phyloP scores from a whole-genome alignment of 768 basidiomycete genomes.

The Exidia glandulosa region DNA sequence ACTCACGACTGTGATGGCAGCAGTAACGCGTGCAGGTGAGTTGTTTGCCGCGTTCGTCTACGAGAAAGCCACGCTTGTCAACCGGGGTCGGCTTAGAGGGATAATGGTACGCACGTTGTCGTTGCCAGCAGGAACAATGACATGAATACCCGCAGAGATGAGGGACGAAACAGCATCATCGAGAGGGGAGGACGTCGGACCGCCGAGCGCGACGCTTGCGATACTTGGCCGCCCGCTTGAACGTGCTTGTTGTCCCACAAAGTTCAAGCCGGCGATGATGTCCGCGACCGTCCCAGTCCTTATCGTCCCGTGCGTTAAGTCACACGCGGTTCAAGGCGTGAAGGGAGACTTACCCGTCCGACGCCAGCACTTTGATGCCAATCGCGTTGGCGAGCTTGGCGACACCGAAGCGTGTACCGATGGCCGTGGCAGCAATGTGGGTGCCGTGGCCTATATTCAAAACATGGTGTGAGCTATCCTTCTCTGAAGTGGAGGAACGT shows the following conservation, averaged over 20 bases:
- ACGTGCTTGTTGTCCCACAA: conserved; percentile 13
- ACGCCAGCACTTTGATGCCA: conserved; percentile 4
- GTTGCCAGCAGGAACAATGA: conserved; percentile 15
- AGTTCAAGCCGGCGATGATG: conserved; percentile 23
- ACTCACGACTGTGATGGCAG: conserved; percentile 17
- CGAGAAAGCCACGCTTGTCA: background rate
- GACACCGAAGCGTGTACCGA: conserved; percentile 18
- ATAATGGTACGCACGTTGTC: conserved; percentile 6
- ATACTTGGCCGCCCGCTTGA: conserved; percentile 1
- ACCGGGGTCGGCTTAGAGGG: background rate
- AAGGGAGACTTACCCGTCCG: conserved; percentile 14
- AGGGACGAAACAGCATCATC: conserved; percentile 3
- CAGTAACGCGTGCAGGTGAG: conserved; percentile 7
- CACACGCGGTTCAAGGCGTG: background rate
- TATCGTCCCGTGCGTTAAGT: background rate
- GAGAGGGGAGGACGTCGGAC: background rate
- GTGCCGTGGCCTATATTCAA: conserved; percentile 33
- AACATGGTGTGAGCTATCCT: background rate
- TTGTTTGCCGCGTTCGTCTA: background rate
- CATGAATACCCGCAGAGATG: conserved; percentile 19
- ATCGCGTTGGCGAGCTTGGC: conserved; percentile 6
- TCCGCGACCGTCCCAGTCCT: conserved; percentile 3
- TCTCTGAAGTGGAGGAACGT: background rate
- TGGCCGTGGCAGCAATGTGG: conserved; percentile 16
- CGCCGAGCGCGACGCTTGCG: background rate